Percentiles rank a stretch among this genome's conserved stretches.
Conservation (phyloP, 305 asterid genomes). For the Fraxinus baroniana region DNA sequence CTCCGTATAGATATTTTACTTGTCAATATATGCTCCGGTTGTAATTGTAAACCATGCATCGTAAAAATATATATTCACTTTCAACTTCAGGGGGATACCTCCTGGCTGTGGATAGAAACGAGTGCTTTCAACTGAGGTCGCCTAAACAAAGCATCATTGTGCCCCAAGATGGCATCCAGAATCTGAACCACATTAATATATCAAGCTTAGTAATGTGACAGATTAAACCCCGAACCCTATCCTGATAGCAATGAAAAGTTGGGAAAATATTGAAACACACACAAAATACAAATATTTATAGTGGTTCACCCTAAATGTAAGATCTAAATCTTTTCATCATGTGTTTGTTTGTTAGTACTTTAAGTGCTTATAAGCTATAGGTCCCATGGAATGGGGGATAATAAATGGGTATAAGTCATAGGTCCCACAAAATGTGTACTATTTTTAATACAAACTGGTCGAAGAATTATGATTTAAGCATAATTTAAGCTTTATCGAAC, state of each 20-base stretch:
- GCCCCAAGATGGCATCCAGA: conserved; percentile 86
- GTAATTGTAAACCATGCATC: background rate
- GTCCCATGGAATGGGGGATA: background rate
- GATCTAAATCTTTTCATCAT: background rate
- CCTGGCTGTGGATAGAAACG: conserved; percentile 86
- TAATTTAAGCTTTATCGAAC: background rate
- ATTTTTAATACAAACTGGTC: background rate
- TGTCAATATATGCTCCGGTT: background rate
- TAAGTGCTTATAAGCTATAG: background rate
- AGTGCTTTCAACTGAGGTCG: conserved; percentile 96
- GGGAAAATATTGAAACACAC: background rate
- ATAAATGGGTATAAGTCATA: background rate
- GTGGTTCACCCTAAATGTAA: background rate
- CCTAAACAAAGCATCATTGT: conserved; percentile 72
- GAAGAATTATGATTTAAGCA: background rate
- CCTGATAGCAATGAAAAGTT: background rate
- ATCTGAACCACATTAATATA: conserved; percentile 39
- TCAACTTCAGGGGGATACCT: conserved; percentile 47
- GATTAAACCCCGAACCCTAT: background rate
- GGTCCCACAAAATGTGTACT: background rate
- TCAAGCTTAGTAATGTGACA: conserved; percentile 2
- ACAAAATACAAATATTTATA: background rate
- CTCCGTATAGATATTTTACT: background rate
- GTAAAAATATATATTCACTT: background rate
- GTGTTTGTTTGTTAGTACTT: background rate